Percentiles rank a stretch among this genome's conserved stretches.
phyloP scores from a whole-genome alignment of 1,284 basidiomycete genomes.

The Fereydounia khargensis region DNA sequence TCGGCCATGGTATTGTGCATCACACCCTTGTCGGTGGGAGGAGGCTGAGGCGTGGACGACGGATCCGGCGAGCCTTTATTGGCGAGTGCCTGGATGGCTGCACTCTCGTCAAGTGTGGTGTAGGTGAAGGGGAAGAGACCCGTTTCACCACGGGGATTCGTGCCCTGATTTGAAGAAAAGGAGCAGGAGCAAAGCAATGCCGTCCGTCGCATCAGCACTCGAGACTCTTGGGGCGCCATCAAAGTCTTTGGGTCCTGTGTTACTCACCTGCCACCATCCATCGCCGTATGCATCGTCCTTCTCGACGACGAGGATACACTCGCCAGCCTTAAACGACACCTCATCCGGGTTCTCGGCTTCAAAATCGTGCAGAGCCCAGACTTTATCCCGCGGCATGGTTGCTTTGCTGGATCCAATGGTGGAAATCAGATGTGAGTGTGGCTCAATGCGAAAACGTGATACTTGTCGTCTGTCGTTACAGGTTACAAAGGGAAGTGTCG shows the following conservation, averaged over 20 bases:
- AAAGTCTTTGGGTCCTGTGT: no score
- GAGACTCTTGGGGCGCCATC: no score
- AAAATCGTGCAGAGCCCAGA: constrained; percentile 75
- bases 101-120: constrained; percentile 61
- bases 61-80: no score
- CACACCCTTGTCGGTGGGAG: constrained; percentile 26
- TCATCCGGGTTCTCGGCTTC: constrained; percentile 91
- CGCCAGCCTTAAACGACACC: constrained; percentile 79
- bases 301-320: constrained; percentile 84
- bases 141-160: constrained; percentile 74
- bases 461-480: no score
- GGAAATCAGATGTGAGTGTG: no score
- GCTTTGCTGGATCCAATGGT: not conserved
- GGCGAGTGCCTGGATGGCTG: no score
- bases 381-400: constrained; percentile 38
- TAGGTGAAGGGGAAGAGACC: constrained; percentile 92
- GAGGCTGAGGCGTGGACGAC: constrained; percentile 20
- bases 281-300: constrained; percentile 90
- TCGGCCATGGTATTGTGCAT: constrained; percentile 56
- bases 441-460: no score
- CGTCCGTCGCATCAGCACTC: no score
- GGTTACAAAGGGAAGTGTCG: no score
- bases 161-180: constrained; percentile 65
- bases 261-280: constrained; percentile 96
- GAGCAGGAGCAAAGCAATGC: constrained; percentile 4